These are phyloP conservation scores for Fraxinus albicans DNA, from an alignment of 305 asterid genomes.

Conservation along the genomic window DNA sequence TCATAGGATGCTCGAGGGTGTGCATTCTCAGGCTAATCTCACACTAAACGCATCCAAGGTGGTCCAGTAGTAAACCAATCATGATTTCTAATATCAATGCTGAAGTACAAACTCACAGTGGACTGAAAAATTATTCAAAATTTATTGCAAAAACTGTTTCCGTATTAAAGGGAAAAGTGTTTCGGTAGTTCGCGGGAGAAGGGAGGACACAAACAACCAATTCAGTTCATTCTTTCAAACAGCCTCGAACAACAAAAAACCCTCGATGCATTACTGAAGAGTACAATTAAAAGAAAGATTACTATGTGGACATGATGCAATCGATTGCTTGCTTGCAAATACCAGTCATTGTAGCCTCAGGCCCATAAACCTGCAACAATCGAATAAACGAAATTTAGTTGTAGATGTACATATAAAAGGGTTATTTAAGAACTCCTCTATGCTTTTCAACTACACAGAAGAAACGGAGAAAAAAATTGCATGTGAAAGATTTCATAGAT, in stretches of 20 bases:
- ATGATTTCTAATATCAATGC: background rate
- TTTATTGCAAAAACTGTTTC: background rate
- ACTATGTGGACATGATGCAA: constrained; percentile 56
- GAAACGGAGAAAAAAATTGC: background rate
- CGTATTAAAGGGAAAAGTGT: background rate
- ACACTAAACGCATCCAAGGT: background rate
- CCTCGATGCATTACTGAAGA: background rate
- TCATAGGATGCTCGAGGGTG: too few relatives aligned
- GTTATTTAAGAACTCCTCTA: background rate
- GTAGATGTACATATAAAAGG: background rate
- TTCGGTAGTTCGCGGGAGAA: background rate
- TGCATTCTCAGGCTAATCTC: background rate
- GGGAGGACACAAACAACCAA: background rate
- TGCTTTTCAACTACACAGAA: background rate
- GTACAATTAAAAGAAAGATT: background rate
- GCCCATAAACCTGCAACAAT: constrained; percentile 64
- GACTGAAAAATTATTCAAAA: background rate
- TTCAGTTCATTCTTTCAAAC: background rate
- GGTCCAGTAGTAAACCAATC: background rate
- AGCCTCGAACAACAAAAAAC: background rate
- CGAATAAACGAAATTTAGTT: background rate
- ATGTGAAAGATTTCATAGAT: background rate
- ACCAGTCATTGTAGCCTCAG: constrained; percentile 86
- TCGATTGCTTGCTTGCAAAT: constrained; percentile 77
- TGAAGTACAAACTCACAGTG: background rate